phyloP scores from a whole-genome alignment of 1,284 basidiomycete species.

The Pyrrhoderma lamaoense region DNA sequence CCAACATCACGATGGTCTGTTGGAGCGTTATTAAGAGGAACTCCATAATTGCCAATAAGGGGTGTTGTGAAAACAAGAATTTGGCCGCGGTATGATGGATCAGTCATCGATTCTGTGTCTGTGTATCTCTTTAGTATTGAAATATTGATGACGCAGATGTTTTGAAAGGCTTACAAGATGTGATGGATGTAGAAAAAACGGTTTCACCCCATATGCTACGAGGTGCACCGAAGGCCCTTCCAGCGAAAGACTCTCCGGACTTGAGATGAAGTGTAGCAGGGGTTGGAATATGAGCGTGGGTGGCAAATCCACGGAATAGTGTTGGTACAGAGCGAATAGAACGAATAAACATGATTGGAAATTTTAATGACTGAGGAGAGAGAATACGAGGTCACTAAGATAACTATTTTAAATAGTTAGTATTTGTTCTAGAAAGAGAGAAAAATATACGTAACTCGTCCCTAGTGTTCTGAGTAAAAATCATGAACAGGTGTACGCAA shows the following conservation, averaged over 20 bases:
- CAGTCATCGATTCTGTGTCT: slow-evolving; percentile 99
- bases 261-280: slow-evolving; percentile 92
- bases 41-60: slow-evolving; percentile 98
- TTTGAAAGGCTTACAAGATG: slow-evolving; percentile 65
- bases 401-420: slow-evolving; percentile 43
- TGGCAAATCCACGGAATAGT: slow-evolving; percentile 55
- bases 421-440: slow-evolving; percentile 19
- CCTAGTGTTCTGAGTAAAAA: slow-evolving; percentile 74
- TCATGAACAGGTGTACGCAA: slow-evolving; percentile 51
- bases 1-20: slow-evolving; percentile 79
- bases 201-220: slow-evolving; percentile 93
- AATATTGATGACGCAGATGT: neutral
- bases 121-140: slow-evolving; percentile 16
- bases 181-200: slow-evolving; percentile 98
- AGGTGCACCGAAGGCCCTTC: slow-evolving; percentile 85
- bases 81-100: slow-evolving; percentile 97
- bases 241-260: slow-evolving; percentile 87
- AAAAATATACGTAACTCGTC: slow-evolving; percentile 57
- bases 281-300: slow-evolving; percentile 43
- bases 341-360: slow-evolving; percentile 46
- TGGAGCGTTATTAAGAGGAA: slow-evolving; percentile 77
- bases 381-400: slow-evolving; percentile 80
- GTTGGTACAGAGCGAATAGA: slow-evolving; percentile 43
- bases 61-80: slow-evolving; percentile 98
- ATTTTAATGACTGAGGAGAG: slow-evolving; percentile 54